phyloP scores from a whole-genome alignment of 108 stramenopile species.

The Schizochytrium sp. region DNA sequence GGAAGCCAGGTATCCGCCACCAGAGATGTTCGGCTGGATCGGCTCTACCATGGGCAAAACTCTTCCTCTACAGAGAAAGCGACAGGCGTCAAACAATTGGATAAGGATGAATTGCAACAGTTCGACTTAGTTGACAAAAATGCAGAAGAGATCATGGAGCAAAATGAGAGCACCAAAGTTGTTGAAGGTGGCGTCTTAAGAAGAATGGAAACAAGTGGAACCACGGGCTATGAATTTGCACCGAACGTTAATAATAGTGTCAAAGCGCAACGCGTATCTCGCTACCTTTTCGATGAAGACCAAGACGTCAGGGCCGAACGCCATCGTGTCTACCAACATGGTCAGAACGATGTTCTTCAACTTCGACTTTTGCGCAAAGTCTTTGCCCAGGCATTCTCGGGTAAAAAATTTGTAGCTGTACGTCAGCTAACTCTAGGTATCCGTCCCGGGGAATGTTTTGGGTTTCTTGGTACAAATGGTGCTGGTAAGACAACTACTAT shows the following conservation, averaged over 20 bases:
- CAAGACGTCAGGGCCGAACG: constrained; percentile 45
- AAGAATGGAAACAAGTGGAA: neutral
- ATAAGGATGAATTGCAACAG: neutral
- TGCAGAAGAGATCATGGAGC: neutral
- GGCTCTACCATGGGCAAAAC: neutral
- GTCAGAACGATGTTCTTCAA: neutral
- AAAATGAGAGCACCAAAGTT: neutral
- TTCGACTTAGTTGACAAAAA: neutral
- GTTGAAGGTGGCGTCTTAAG: constrained; percentile 20
- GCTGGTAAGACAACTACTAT: constrained; percentile 77
- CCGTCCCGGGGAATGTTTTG: constrained; percentile 67
- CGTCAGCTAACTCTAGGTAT: constrained; percentile 54
- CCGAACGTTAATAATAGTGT: neutral
- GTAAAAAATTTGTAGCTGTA: constrained; percentile 50
- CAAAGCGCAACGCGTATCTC: neutral
- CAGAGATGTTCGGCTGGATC: neutral
- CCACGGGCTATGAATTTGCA: constrained; percentile 14
- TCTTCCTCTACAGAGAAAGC: neutral
- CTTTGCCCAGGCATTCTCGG: neutral
- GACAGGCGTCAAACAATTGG: neutral
- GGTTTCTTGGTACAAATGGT: constrained; percentile 81
- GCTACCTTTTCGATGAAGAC: constrained; percentile 54
- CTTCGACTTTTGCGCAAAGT: constrained; percentile 31
- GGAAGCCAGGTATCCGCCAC: neutral
- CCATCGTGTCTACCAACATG: neutral